Evolutionary conservation across 2,329 filamentous ascomycete species (phyloP).

Genomic region (Fusarium mexicanum): DNA sequence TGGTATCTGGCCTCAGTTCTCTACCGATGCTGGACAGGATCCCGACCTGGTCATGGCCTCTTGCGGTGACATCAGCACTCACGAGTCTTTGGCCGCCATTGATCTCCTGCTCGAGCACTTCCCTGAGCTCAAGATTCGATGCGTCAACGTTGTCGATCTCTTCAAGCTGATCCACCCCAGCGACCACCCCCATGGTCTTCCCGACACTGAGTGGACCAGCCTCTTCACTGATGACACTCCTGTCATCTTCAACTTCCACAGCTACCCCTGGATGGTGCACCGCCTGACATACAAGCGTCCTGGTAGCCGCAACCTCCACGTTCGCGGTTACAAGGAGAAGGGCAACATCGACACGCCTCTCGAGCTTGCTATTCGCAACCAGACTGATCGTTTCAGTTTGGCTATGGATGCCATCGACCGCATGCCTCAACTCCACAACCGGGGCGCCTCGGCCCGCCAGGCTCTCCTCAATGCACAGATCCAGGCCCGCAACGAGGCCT

Average conservation of each 20-base stretch:
- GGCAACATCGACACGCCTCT: conserved; percentile 86
- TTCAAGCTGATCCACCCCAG: conserved; percentile 79
- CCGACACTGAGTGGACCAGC: conserved; percentile 70
- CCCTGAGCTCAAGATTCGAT: conserved; percentile 78
- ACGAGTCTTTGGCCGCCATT: conserved; percentile 78
- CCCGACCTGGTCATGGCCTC: conserved; percentile 81
- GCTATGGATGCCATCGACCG: conserved; percentile 81
- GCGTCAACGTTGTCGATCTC: conserved; percentile 82
- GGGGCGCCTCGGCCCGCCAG: conserved; percentile 69
- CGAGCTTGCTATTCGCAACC: conserved; percentile 80
- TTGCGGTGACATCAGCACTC: conserved; percentile 78
- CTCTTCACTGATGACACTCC: conserved; percentile 79
- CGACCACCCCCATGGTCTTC: conserved; percentile 79
- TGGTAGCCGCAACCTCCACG: conserved; percentile 73
- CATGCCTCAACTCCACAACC: conserved; percentile 70
- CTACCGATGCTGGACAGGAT: conserved; percentile 73
- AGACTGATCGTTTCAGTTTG: conserved; percentile 79
- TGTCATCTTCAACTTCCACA: conserved; percentile 86
- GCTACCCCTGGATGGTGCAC: conserved; percentile 83
- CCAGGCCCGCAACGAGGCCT: conserved; percentile 70
- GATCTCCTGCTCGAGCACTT: conserved; percentile 77
- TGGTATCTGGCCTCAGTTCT: conserved; percentile 81
- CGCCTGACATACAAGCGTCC: conserved; percentile 79
- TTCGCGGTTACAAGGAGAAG: conserved; percentile 84
- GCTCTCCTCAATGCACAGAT: conserved; percentile 72